Conservation (phyloP, 306 rosid species). For the Psophocarpus tetragonolobus region DNA sequence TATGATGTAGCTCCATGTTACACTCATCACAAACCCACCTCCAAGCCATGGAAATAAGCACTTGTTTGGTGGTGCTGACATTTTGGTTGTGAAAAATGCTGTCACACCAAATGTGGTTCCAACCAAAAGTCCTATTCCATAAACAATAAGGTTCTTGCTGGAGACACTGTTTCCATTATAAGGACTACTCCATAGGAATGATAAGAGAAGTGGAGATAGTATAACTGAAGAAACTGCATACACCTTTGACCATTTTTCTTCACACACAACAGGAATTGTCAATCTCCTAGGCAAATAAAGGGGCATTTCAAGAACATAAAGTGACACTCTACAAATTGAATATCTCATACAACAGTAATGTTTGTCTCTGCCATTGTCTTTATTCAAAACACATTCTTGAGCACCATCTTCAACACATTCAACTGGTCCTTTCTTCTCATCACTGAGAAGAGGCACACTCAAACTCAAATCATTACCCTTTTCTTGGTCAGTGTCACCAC, state of each 20-base stretch:
- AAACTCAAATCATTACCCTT: constrained; percentile 35
- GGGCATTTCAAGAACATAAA: constrained; percentile 36
- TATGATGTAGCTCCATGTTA: constrained; percentile 49
- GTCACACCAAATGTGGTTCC: constrained; percentile 38
- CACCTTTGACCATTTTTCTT: constrained; percentile 46
- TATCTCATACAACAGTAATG: constrained; percentile 27
- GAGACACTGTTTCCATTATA: background rate
- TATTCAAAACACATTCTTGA: constrained; percentile 19
- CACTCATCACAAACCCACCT: constrained; percentile 52
- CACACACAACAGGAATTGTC: constrained; percentile 39
- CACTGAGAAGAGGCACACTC: constrained; percentile 38
- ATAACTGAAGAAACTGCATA: constrained; percentile 41
- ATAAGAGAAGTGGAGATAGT: constrained; percentile 42
- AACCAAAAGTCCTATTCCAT: constrained; percentile 37
- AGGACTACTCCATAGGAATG: constrained; percentile 30
- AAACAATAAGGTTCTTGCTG: constrained; percentile 6
- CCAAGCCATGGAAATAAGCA: constrained; percentile 45
- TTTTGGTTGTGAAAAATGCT: constrained; percentile 33
- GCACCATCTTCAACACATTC: constrained; percentile 21
- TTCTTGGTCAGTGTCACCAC: constrained; percentile 15
- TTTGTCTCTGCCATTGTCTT: no score
- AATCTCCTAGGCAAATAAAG: constrained; percentile 28
- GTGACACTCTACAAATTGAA: constrained; percentile 4
- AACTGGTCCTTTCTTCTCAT: constrained; percentile 34
- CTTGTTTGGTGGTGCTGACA: constrained; percentile 37